Conservation (phyloP, 305 asterid species). For the Fraxinus xanthoxyloides region DNA sequence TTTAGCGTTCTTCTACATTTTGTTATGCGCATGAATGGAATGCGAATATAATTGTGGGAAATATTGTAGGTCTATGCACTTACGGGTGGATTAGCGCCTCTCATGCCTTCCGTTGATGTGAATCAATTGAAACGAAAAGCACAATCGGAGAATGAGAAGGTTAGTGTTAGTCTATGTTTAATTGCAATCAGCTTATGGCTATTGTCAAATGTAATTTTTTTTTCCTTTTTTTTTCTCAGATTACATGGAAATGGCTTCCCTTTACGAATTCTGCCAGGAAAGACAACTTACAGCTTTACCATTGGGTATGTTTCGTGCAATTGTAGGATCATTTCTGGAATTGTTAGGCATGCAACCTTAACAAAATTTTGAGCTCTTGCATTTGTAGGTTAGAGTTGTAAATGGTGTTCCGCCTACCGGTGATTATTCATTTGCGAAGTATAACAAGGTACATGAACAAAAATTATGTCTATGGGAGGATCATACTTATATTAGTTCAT, state of each 20-base stretch:
- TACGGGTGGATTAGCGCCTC: conserved; percentile 88
- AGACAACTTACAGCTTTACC: conserved; percentile 82
- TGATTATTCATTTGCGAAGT: conserved; percentile 95
- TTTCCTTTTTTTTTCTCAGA: conserved; percentile 34
- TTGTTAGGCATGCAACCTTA: not conserved
- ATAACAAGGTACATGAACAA: conserved; percentile 60
- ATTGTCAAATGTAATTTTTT: not conserved
- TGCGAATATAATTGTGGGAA: conserved; percentile 6
- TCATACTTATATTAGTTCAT: not conserved
- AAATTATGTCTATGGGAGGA: conserved; percentile 4
- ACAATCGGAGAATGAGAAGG: conserved; percentile 85
- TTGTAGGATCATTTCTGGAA: conserved; percentile 4
- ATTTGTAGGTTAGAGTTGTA: conserved; percentile 85
- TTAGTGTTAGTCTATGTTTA: conserved; percentile 19
- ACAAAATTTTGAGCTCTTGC: conserved; percentile 14
- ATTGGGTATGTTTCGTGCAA: conserved; percentile 62
- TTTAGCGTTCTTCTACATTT: not conserved
- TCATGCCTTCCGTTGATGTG: conserved; percentile 76
- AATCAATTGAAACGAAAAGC: conserved; percentile 71
- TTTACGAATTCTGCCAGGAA: conserved; percentile 87
- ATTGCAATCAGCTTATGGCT: not conserved
- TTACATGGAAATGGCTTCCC: conserved; percentile 99
- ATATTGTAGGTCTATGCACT: conserved; percentile 80
- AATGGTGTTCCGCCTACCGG: conserved; percentile 88
- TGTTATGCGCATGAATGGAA: not conserved